A percentile compares a stretch with the other conserved stretches of the same genome.
phyloP scores from a whole-genome alignment of 495 filamentous ascomycete genomes.

The Aspergillus incahuasiensis region DNA sequence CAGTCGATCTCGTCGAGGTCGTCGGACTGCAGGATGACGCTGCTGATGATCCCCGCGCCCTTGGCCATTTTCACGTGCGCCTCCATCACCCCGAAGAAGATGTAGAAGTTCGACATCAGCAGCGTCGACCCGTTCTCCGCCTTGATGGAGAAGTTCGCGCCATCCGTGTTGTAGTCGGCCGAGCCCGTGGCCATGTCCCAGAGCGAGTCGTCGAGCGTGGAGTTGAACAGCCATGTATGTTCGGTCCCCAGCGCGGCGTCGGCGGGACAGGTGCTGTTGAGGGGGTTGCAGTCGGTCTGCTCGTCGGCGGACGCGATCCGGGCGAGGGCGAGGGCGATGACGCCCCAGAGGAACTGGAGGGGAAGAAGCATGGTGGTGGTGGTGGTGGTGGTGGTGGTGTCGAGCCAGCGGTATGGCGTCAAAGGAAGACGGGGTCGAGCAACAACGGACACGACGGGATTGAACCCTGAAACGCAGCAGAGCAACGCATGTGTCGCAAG shows the following conservation, averaged over 20 bases:
- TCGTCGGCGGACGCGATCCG: not conserved
- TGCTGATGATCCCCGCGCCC: slow-evolving; percentile 69
- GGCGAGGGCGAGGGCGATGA: not conserved
- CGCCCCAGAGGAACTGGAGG: not conserved
- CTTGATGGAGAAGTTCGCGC: slow-evolving; percentile 59
- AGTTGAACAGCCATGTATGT: slow-evolving; percentile 56
- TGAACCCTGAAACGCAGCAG: not conserved
- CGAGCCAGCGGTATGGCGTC: not conserved
- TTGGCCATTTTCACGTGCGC: slow-evolving; percentile 60
- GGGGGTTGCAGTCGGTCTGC: slow-evolving; percentile 55
- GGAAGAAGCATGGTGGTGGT: no score
- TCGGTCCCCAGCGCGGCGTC: slow-evolving; percentile 75
- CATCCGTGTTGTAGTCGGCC: slow-evolving; percentile 56
- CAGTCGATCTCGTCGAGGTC: slow-evolving; percentile 86
- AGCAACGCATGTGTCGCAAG: not conserved
- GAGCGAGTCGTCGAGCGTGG: slow-evolving; percentile 53
- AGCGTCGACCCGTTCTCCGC: slow-evolving; percentile 46
- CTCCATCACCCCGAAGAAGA: slow-evolving; percentile 70
- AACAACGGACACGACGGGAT: not conserved
- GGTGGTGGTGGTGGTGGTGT: no score
- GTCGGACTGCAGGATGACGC: slow-evolving; percentile 75
- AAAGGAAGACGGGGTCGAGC: not conserved
- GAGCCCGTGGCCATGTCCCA: slow-evolving; percentile 62
- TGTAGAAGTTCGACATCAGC: slow-evolving; percentile 62
- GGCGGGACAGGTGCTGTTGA: slow-evolving; percentile 59